phyloP scores from a whole-genome alignment of 768 basidiomycete genomes.

The Boletus reticulatus region DNA sequence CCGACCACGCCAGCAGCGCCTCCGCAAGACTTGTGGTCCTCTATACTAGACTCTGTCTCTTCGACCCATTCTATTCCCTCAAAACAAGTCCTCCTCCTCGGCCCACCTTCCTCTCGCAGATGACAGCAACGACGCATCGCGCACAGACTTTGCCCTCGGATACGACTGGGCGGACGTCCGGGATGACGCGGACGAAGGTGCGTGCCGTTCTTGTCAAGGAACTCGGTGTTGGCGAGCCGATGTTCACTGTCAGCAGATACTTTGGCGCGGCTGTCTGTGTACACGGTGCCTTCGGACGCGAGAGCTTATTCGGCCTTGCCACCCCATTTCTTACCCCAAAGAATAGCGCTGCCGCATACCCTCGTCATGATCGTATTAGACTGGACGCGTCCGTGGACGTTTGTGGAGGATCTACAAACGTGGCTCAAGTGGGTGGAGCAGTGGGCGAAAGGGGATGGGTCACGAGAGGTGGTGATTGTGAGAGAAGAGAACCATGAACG shows the following conservation, averaged over 20 bases:
- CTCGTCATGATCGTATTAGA: conserved; percentile 85
- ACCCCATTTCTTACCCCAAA: conserved; percentile 77
- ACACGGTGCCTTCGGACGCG: conserved; percentile 81
- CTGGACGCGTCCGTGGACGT: conserved; percentile 94
- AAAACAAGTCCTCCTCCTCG: conserved; percentile 85
- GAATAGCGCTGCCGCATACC: conserved; percentile 62
- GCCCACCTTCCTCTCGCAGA: conserved; percentile 63
- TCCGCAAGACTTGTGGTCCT: conserved; percentile 86
- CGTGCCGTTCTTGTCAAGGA: conserved; percentile 20
- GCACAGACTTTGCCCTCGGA: conserved; percentile 80
- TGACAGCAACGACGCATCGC: conserved; percentile 56
- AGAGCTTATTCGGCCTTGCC: conserved; percentile 66
- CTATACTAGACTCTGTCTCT: conserved; percentile 87
- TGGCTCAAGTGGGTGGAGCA: conserved; percentile 88
- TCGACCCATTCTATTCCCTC: conserved; percentile 77
- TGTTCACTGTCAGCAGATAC: conserved; percentile 54
- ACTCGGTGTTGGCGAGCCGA: too few species aligned
- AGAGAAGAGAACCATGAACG: conserved; percentile 82
- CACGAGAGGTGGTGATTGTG: conserved; percentile 69
- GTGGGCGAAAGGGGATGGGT: conserved; percentile 69
- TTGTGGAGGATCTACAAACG: conserved; percentile 76
- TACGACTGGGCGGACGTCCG: conserved; percentile 90
- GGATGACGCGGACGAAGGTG: conserved; percentile 94
- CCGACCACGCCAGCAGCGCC: conserved; percentile 71
- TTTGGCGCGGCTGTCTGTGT: conserved; percentile 85